phyloP scores from a whole-genome alignment of 306 rosid genomes.

The Ormosia semicastrata region DNA sequence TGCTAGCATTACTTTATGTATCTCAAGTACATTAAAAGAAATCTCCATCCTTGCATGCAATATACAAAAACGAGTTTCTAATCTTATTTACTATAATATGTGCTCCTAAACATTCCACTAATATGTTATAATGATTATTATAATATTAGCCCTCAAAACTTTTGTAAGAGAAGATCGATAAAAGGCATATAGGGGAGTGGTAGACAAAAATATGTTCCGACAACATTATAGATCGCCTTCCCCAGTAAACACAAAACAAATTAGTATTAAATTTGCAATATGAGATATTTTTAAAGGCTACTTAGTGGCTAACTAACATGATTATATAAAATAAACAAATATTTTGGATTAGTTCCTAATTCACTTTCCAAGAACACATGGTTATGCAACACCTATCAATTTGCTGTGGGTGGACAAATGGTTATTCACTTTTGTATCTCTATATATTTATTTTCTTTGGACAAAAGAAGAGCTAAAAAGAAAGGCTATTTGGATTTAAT shows the following conservation, averaged over 20 bases:
- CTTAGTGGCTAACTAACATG: slow-evolving; percentile 28
- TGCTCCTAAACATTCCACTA: slow-evolving; percentile 24
- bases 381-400: slow-evolving; percentile 24
- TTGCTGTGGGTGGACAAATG: slow-evolving; percentile 21
- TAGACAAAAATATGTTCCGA: slow-evolving; percentile 20
- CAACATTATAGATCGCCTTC: slow-evolving; percentile 20
- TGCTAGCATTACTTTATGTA: not conserved
- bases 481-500: slow-evolving; percentile 15
- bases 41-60: not conserved
- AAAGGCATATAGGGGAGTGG: not conserved
- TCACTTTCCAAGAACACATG: slow-evolving; percentile 26
- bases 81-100: not conserved
- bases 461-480: slow-evolving; percentile 7
- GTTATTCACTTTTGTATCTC: slow-evolving; percentile 7
- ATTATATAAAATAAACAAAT: slow-evolving; percentile 25
- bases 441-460: not conserved
- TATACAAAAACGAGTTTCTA: not conserved
- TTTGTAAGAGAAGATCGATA: slow-evolving; percentile 12
- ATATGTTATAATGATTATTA: not conserved
- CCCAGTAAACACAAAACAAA: slow-evolving; percentile 10
- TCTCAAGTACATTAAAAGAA: not conserved
- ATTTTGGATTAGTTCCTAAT: slow-evolving; percentile 22
- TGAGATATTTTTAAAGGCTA: not conserved
- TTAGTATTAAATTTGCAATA: not conserved
- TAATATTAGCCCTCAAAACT: slow-evolving; percentile 21